Conservation (phyloP, 2,329 filamentous ascomycete genomes). For the Akanthomyces uredinophilus region DNA sequence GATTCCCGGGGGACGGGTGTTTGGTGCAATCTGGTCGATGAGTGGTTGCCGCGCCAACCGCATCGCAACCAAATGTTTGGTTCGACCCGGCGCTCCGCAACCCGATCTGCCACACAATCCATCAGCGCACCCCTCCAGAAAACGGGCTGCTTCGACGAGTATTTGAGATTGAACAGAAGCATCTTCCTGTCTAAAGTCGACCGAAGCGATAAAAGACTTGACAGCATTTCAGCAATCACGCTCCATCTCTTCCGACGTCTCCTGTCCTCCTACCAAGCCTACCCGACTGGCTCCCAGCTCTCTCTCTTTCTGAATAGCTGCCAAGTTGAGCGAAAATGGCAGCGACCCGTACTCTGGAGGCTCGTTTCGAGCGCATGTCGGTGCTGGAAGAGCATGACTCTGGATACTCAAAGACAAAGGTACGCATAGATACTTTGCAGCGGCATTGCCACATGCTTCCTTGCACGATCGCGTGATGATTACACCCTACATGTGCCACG, state of each 20-base stretch:
- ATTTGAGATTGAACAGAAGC: background rate
- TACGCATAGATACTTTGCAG: conserved; percentile 34
- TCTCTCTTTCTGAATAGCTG: background rate
- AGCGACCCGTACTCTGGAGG: conserved; percentile 74
- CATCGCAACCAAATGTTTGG: conserved; percentile 5
- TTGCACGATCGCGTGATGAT: background rate
- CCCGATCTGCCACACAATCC: conserved; percentile 2
- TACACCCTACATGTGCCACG: background rate
- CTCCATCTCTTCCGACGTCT: background rate
- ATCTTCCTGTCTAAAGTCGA: background rate
- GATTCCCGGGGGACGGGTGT: background rate
- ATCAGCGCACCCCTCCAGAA: background rate
- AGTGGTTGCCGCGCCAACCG: conserved; percentile 4
- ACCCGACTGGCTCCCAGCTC: background rate
- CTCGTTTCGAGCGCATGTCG: conserved; percentile 83
- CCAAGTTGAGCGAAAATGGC: background rate
- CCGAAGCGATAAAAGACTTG: background rate
- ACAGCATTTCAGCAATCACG: background rate
- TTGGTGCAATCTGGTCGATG: background rate
- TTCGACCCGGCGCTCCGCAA: conserved; percentile 2
- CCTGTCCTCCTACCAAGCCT: background rate
- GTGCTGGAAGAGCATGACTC: conserved; percentile 83
- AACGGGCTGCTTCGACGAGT: background rate
- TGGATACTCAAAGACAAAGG: conserved; percentile 71
- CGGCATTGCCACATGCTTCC: background rate